Conservation (phyloP, 1,284 basidiomycete species). For the Austroboletus novae-zelandiae region DNA sequence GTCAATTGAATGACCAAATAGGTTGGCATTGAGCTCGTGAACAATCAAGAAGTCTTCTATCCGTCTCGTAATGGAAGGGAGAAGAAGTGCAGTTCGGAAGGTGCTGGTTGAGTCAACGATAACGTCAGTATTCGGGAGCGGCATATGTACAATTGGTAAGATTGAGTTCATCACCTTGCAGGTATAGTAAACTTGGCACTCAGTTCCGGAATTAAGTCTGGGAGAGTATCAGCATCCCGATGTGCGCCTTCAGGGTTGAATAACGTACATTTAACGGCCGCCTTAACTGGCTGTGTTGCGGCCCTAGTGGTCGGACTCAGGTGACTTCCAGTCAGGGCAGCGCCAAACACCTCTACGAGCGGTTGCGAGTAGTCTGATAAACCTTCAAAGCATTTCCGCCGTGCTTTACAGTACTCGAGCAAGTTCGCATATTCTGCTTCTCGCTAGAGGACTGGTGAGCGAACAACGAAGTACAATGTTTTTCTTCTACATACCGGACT, state of each 20-base stretch:
- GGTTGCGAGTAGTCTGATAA: slow-evolving; percentile 64
- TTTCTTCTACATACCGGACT: slow-evolving; percentile 49
- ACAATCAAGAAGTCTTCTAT: slow-evolving; percentile 71
- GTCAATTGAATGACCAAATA: slow-evolving; percentile 59
- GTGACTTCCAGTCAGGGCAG: slow-evolving; percentile 52
- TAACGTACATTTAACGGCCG: slow-evolving; percentile 51
- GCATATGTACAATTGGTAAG: slow-evolving; percentile 8
- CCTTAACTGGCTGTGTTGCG: slow-evolving; percentile 35
- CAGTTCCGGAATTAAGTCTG: slow-evolving; percentile 77
- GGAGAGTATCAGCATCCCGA: slow-evolving; percentile 27
- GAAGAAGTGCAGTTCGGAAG: slow-evolving; percentile 59
- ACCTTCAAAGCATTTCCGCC: slow-evolving; percentile 58
- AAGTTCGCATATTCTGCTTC: slow-evolving; percentile 56
- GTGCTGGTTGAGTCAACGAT: slow-evolving; percentile 41
- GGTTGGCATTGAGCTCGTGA: slow-evolving; percentile 70
- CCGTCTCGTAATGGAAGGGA: slow-evolving; percentile 69
- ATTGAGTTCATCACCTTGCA: slow-evolving; percentile 53
- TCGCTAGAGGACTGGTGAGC: slow-evolving; percentile 43
- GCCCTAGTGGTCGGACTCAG: slow-evolving; percentile 48
- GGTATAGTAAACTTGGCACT: slow-evolving; percentile 70
- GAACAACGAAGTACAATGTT: neutral
- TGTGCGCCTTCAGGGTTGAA: slow-evolving; percentile 11
- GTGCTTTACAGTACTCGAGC: slow-evolving; percentile 61
- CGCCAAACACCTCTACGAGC: slow-evolving; percentile 61
- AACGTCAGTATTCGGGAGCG: slow-evolving; percentile 27